A percentile compares a stretch with the other conserved stretches of the same genome.
Conservation (phyloP, 257 asterid genomes). For the Solanum virginianum region DNA sequence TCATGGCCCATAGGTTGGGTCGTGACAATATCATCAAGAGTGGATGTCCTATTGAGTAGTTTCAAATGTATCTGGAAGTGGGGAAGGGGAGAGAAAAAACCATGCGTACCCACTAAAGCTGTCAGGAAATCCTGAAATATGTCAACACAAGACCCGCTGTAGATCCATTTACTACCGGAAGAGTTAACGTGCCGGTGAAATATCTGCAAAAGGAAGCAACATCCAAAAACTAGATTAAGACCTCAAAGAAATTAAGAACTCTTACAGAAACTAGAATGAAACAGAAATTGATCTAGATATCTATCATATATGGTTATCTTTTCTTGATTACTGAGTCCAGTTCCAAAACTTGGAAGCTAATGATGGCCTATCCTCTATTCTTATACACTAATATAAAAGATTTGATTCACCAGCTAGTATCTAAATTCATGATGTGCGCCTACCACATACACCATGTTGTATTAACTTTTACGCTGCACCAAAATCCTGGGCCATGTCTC, state of each 20-base stretch:
- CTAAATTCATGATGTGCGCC: neutral
- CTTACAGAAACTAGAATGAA: neutral
- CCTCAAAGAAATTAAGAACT: neutral
- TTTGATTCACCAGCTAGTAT: neutral
- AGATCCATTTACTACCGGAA: conserved; percentile 86
- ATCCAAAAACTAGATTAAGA: neutral
- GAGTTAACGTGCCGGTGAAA: conserved; percentile 78
- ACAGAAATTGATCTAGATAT: neutral
- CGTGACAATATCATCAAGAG: neutral
- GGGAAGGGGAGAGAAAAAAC: conserved; percentile 13
- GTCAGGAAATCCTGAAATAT: conserved; percentile 50
- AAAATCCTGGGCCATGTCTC: neutral
- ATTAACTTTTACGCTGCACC: neutral
- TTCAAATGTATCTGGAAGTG: neutral
- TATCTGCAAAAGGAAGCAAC: conserved; percentile 32
- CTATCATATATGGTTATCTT: neutral
- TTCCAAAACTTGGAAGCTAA: neutral
- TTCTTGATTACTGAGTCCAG: neutral
- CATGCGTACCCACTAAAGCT: conserved; percentile 32
- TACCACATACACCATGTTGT: neutral
- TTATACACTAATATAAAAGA: neutral
- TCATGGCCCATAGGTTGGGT: no score
- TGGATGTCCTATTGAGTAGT: neutral
- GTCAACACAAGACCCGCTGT: conserved; percentile 84
- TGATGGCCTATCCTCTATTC: neutral